A percentile compares a stretch with the other conserved stretches of the same genome.
phyloP scores from a whole-genome alignment of 352 stramenopile genomes.

The Peronospora belbahrii region DNA sequence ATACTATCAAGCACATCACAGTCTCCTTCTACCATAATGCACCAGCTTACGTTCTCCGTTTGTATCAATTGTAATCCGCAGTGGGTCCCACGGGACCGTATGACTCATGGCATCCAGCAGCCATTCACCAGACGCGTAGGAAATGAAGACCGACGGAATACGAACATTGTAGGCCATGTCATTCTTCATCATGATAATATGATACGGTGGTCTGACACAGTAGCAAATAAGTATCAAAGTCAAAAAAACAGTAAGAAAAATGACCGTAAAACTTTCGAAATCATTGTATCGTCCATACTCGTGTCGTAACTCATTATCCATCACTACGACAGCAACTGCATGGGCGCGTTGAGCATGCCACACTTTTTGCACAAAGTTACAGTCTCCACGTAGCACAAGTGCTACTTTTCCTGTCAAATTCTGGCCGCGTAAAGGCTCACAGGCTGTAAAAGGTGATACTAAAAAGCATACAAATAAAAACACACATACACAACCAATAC shows the following conservation, averaged over 20 bases:
- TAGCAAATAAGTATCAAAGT: not conserved
- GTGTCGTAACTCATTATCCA: conserved; percentile 51
- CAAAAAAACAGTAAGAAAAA: not conserved
- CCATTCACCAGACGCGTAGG: conserved; percentile 53
- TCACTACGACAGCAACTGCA: conserved; percentile 61
- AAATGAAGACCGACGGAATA: conserved; percentile 71
- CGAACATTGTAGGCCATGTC: conserved; percentile 50
- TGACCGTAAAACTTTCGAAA: not conserved
- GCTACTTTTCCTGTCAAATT: conserved; percentile 58
- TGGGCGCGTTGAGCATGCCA: conserved; percentile 54
- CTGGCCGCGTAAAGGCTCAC: conserved; percentile 38
- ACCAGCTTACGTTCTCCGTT: conserved; percentile 50
- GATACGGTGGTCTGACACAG: conserved; percentile 42
- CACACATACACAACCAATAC: not conserved
- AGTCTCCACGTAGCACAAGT: conserved; percentile 67
- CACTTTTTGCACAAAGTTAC: conserved; percentile 52
- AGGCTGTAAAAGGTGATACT: conserved; percentile 57
- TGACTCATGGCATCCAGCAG: conserved; percentile 33
- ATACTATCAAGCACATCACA: not conserved
- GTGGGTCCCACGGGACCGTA: conserved; percentile 44
- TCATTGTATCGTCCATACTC: conserved; percentile 30
- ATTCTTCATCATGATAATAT: conserved; percentile 85
- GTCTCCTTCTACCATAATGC: not conserved
- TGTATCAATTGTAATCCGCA: conserved; percentile 47
- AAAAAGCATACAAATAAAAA: not conserved